Evolutionary conservation across 306 rosid genomes (phyloP).

Genomic region (Cucurbita argyrosperma): DNA sequence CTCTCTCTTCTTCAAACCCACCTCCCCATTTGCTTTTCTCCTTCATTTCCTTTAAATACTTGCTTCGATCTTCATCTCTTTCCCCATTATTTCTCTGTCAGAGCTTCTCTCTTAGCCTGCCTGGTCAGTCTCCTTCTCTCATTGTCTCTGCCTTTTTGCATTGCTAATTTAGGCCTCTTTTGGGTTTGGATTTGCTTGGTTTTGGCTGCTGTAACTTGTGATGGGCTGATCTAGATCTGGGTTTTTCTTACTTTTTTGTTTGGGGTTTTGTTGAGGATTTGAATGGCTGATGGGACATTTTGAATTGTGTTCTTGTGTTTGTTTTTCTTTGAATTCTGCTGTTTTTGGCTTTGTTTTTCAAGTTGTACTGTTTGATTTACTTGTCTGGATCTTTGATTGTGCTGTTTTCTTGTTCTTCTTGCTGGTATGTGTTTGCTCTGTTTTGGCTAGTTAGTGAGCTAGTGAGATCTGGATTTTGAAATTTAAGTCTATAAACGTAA

Average conservation of each 20-base stretch:
- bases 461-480: constrained; percentile 1
- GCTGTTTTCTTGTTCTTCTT: neutral
- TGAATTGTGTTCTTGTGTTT: neutral
- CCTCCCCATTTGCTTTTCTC: constrained; percentile 18
- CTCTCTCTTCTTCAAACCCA: neutral
- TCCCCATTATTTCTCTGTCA: neutral
- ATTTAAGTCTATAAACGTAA: too few relatives aligned
- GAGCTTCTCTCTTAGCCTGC: neutral
- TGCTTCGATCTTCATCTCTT: constrained; percentile 9
- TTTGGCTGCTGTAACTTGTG: neutral
- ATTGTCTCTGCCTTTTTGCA: neutral
- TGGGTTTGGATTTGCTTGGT: neutral
- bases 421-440: neutral
- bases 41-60: constrained; percentile 39
- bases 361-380: constrained; percentile 1
- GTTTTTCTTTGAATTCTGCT: neutral
- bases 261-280: neutral
- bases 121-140: constrained; percentile 3
- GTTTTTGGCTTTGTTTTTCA: neutral
- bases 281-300: neutral
- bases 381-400: neutral
- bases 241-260: neutral
- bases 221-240: constrained; percentile 6
- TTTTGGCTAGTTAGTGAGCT: neutral
- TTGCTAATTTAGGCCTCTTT: neutral